Percentiles rank a stretch among this genome's conserved stretches.
phyloP scores from a whole-genome alignment of 2,329 filamentous ascomycete species.

The Pestalotiopsis fici region DNA sequence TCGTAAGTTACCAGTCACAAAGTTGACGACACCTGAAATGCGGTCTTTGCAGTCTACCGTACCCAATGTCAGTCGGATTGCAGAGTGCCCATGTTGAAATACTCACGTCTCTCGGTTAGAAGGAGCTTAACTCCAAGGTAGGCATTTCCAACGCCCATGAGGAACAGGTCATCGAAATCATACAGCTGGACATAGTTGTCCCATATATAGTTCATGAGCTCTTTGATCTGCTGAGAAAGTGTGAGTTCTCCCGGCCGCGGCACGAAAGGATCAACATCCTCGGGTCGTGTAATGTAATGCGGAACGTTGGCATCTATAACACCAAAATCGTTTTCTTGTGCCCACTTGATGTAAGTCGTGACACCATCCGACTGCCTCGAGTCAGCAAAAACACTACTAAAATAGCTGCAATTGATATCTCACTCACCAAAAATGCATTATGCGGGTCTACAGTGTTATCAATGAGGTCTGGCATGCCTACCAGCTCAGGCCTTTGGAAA shows the following conservation, averaged over 20 bases:
- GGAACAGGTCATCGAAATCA: conserved; percentile 72
- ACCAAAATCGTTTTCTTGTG: conserved; percentile 72
- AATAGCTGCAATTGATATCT: background rate
- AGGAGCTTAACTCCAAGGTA: conserved; percentile 83
- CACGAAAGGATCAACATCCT: conserved; percentile 53
- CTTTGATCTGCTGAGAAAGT: conserved; percentile 63
- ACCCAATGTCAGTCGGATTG: background rate
- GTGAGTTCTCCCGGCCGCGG: conserved; percentile 45
- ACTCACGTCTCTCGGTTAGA: conserved; percentile 71
- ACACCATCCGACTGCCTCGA: conserved; percentile 72
- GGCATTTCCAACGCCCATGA: conserved; percentile 88
- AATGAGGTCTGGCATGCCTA: conserved; percentile 67
- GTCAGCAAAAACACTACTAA: background rate
- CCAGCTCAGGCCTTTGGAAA: conserved; percentile 63
- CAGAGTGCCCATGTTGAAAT: background rate
- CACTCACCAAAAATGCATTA: conserved; percentile 82
- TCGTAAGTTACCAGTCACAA: conserved; percentile 76
- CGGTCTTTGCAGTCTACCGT: conserved; percentile 58
- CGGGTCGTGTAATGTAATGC: conserved; percentile 67
- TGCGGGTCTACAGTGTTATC: conserved; percentile 77
- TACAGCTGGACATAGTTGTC: conserved; percentile 92
- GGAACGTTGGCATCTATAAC: conserved; percentile 93
- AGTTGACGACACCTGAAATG: conserved; percentile 75
- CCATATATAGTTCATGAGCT: conserved; percentile 87
- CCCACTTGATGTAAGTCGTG: conserved; percentile 83